Base-by-base conservation (phyloP, 2,329 filamentous ascomycete genomes). In the Cytospora piceicola region DNA sequence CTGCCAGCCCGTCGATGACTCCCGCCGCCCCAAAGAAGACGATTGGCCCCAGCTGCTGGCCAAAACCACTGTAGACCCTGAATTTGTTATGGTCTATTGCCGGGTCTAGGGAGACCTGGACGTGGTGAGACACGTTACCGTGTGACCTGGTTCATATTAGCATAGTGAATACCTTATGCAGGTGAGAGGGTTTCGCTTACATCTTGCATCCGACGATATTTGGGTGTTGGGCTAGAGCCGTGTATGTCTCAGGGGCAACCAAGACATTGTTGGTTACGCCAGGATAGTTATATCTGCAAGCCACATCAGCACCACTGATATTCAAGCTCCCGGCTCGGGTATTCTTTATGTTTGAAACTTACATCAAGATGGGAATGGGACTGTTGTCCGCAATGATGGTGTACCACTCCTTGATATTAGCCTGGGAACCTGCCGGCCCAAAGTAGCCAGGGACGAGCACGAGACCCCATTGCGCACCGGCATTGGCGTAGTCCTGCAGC, bases 141-240 rank as follows among this genome's bases (percentile, higher is more conserved):
- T 90, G 88, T 3, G 86, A 90, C 73, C 73, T 74, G 42, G 3
- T 9, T 20, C 6, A 17, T 0, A 39, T 70, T 29, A 70, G 57
- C 22, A 6, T 42, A 3, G 8, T 14, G 3, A 17, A 2, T 12
- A 17, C 7, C 24, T 11, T 4, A 6, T 7, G 49, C 0, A 49
- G 36, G 24, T 15, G 17, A 17, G 22, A 17, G 34, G 14, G 27
- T 17, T n/a, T 7, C 2, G 61, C 71, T 65, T 65, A 74, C 74
- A 90, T 84, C 76, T 91, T 90, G 77, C 85, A 88, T 63, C 88
- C 88, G 0, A 90, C 88, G 65, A 90, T 89, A 69, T 88, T 89
- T 36, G 83, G 82, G 73, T 90, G 86, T 58, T 80, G 76, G 3
- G 88, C 85, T 54, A 90, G 81, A 7, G 69, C 74, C 29, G 77